Evolutionary conservation across 352 stramenopile genomes (phyloP), one percentile per base, ranked within the genome.

Genomic region (Globisporangium emineosum): DNA sequence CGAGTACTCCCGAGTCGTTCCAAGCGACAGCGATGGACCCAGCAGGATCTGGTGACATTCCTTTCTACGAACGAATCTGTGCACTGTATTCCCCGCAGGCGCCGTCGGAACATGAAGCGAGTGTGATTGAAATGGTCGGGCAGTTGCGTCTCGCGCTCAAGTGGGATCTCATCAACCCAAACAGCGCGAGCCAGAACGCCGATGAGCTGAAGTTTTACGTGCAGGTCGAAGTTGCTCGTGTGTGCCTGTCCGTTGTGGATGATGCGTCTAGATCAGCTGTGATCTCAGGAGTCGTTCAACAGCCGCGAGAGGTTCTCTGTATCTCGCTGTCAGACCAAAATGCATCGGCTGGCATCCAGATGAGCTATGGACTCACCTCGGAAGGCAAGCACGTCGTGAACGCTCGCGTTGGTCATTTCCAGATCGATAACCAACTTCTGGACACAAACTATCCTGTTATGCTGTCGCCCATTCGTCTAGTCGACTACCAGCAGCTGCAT

Each of bases 401-500:
- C 57, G 79, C 83, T 15, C 74, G 83, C 0, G 65, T 95, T 8
- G 83, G 83, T 1, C 87, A 95, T 65, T 77, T 94, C 56, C 87
- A 95, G 65, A 74, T 95, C 29, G 87, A 95, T 69, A 95, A 94
- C 51, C 87, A 95, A 62, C 69, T 95, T 25, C 57, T 94, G 0
- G 87, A 94, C 35, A 94, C 87, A 12, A 92, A 93, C 51, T 95
- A 94, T 42, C 85, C 85, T 0, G 87, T 95, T 13, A 69, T 93
- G 66, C 60, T 95, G 2, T 77, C 73, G 49, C 87, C 87, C 2
- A 86, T 95, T 49, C 77, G 83, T 29, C 65, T 91, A 3, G 54
- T 87, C 19, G 82, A 91, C 37, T 72, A 80, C 2, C 80, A 91
- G 50, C 77, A 88, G 62, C 81, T 91, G 60, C 79, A 90, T 65